phyloP scores from a whole-genome alignment of 345 rosid species.

The Syzygium jambos region DNA sequence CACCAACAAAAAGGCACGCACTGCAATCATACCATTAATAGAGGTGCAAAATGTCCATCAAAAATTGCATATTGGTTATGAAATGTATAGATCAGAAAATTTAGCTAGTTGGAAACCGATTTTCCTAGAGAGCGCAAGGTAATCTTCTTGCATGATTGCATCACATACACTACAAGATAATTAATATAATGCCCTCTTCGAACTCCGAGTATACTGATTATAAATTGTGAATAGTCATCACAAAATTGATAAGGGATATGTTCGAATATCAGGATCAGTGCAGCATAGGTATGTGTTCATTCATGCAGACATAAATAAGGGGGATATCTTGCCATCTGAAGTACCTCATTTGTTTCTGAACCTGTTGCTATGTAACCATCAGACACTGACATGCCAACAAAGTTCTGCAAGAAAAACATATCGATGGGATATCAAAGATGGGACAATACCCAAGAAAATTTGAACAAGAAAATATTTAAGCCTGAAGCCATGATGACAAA shows the following conservation, averaged over 20 bases:
- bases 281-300: neutral
- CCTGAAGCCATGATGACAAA: neutral
- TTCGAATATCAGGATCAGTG: neutral
- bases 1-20: neutral
- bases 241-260: neutral
- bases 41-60: neutral
- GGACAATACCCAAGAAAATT: neutral
- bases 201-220: neutral
- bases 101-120: neutral
- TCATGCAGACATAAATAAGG: neutral
- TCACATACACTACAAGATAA: neutral
- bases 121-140: neutral
- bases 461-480: neutral
- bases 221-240: neutral
- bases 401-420: slow-evolving; percentile 50
- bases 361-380: slow-evolving; percentile 98
- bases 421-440: neutral
- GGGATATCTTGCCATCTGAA: neutral
- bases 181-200: neutral
- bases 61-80: neutral
- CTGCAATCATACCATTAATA: neutral
- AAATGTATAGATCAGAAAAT: neutral
- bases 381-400: slow-evolving; percentile 87
- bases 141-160: neutral
- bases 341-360: slow-evolving; percentile 97